Base-by-base conservation (phyloP, 139 green algal species). In the Nannochloris sp. region DNA sequence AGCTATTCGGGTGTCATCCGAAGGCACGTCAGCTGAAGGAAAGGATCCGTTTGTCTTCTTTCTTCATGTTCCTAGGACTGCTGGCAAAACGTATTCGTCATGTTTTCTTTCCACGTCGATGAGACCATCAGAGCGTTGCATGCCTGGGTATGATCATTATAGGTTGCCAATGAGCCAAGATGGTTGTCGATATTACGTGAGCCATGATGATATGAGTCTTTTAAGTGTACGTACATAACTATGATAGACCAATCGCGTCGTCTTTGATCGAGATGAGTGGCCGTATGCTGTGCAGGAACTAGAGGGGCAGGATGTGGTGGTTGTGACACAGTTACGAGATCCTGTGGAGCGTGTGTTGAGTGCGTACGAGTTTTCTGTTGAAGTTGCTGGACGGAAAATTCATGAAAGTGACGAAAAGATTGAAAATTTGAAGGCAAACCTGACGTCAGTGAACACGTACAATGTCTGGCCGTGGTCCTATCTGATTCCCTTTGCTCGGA, bases 381-480 rank as follows among this genome's bases (percentile, higher is more conserved):
- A 88, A 60, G 73, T 87, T 9, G 78, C 83, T 7, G 67, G 77
- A 1, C 53, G 76, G n/a, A 60, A 71, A 8, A 48, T 78, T 44
- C 55, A 58, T 4, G 37, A 57, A 25, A 44, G 23, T 9, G 31
- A 58, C 12, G n/a, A 57, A 46, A 48, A 78, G 18, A 51, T 69
- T 60, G 31, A 64, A 25, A 31, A 76, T 64, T 50, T 72, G 27
- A 6, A 58, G 56, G n/a, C 67, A 36, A 75, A 75, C 49, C 29
- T 21, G 12, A 58, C 31, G 18, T 1, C 50, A 36, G 74, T 85
- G 23, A 79, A 71, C 18, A 96, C 88, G 1, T 66, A 83, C 16
- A 78, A 95, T 23, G 88, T 97, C 3, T 97, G 90, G 90, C 90
- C 90, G 7, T 97, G 90, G 90, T 86, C 76, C 5, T 66, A 84